Evolutionary conservation across 495 filamentous ascomycete species (phyloP), one percentile per base, ranked within the genome.

Genomic region (Extremus antarcticus): DNA sequence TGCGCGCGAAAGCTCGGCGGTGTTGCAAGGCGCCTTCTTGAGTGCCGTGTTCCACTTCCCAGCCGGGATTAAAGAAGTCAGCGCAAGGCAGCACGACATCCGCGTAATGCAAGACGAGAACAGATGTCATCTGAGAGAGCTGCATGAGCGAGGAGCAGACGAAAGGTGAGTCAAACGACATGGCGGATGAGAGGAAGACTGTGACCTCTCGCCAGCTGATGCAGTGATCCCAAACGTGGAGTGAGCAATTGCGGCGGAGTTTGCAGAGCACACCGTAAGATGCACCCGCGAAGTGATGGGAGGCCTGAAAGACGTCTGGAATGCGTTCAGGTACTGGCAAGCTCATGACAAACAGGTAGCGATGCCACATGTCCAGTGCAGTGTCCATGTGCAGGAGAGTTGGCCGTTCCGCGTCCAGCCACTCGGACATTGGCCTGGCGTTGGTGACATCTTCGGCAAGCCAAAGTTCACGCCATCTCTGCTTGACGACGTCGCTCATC

Each of bases 201-300:
- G 78, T 82, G 16, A 75, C 79, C 62, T 85, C 81, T 58, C 81
- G 69, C 78, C 78, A 85, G 43, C 73, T 74, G 56, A 85, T 85
- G 47, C 78, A 79, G 57, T 85, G 81, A 56, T 85, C 81, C 81
- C 81, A 85, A 54, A 85, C 80, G 56, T 82, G 78, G 40, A 83
- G 69, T 0, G 77, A 82, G 53, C 76, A 78, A 35, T 74, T 73
- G 16, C 79, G 71, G 62, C 79, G 80, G 47, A 82, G 71, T 64
- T 84, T 85, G 67, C 79, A 80, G n/a, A 84, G 73, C 25, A 84
- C 75, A 17, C 81, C 81, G 45, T 84, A 85, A 0, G 80, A 76
- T 10, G 79, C 79, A 55, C 78, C 78, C 45, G 80, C 74, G 57
- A 78, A 80, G 64, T 85, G 81, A 47, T 85, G 81, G 0, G 81